Base-by-base conservation (phyloP, 73 alveolate genomes). In the Tetrahymena malaccensis region DNA sequence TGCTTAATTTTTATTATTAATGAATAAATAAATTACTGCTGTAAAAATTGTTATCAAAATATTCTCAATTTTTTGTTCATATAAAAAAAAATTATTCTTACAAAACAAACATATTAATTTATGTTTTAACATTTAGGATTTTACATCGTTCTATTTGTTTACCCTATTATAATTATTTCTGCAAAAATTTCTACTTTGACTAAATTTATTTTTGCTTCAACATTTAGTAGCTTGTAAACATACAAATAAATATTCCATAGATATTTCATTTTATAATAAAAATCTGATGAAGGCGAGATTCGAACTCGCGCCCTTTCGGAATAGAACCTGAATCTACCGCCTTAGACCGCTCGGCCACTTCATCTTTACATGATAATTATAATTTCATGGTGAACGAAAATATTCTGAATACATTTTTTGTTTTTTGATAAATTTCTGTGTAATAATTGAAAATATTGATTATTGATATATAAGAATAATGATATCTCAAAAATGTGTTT, bases 281-380 rank as follows among this genome's bases (percentile, higher is more conserved):
- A 70, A 70, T 31, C 85, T 70, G 89, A 70, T 70, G 89, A 70
- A 70, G 89, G 89, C 89, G 89, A 70, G 89, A 70, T 70, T 70
- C 89, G 89, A 70, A 70, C 89, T 70, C 89, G 89, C 89, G 89
- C 89, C 89, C 89, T 70, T 70, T 70, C 89, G 89, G 89, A 70
- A 70, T 70, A 70, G 89, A 70, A 70, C 89, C 89, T 70, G 89
- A 70, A 70, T 70, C 89, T 70, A 70, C 89, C 89, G 89, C 89
- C 89, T 70, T 70, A 70, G 89, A 70, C 89, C 89, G 89, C 89
- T 70, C 89, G 89, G 89, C 89, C 89, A 70, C 89, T 70, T 70
- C 89, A 70, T 70, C 89, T n/a, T 70, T 70, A 4, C 31, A 70
- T 70, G 89, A 70, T 25, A 27, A 70, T 70, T 70, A 70, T 70